These are phyloP conservation scores for Dioscorea cayenensis DNA, from an alignment of 116 monocot species.

Conservation along the genomic window DNA sequence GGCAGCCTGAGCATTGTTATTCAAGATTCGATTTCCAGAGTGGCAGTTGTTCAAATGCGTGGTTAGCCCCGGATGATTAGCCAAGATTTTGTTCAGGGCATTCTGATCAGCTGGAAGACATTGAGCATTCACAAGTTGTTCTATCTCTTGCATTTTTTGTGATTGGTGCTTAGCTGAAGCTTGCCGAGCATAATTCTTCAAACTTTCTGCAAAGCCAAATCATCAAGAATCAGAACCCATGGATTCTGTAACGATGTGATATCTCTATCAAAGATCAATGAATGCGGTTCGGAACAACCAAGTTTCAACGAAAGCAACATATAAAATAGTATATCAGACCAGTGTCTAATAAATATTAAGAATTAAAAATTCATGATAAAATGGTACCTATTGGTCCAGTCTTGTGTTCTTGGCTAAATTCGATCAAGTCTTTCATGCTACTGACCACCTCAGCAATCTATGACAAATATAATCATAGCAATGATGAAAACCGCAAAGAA, in stretches of 20 bases:
- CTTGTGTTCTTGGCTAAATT: slow-evolving; percentile 63
- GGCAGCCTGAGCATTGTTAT: slow-evolving; percentile 17
- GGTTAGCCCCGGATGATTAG: slow-evolving; percentile 26
- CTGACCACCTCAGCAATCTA: slow-evolving; percentile 96
- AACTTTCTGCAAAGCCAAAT: slow-evolving; percentile 29
- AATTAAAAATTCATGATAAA: neutral
- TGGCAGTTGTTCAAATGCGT: slow-evolving; percentile 18
- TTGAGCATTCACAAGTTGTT: slow-evolving; percentile 36
- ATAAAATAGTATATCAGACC: too few relatives aligned
- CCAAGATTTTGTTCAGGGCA: slow-evolving; percentile 31
- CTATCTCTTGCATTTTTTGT: slow-evolving; percentile 43
- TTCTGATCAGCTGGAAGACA: slow-evolving; percentile 31
- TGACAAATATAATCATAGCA: neutral
- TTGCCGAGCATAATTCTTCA: slow-evolving; percentile 61
- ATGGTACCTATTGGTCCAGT: slow-evolving; percentile 80
- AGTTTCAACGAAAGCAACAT: too few relatives aligned
- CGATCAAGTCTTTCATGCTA: slow-evolving; percentile 96
- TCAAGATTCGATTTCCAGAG: slow-evolving; percentile 5
- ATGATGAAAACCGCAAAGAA: neutral
- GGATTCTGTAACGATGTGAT: neutral
- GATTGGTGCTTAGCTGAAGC: slow-evolving; percentile 34
- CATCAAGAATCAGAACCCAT: neutral
- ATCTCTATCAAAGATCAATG: too few relatives aligned
- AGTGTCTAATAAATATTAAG: too few relatives aligned
- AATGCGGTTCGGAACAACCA: too few relatives aligned